phyloP scores from a whole-genome alignment of 1,284 basidiomycete genomes.

The Xerocomus amazonicus region DNA sequence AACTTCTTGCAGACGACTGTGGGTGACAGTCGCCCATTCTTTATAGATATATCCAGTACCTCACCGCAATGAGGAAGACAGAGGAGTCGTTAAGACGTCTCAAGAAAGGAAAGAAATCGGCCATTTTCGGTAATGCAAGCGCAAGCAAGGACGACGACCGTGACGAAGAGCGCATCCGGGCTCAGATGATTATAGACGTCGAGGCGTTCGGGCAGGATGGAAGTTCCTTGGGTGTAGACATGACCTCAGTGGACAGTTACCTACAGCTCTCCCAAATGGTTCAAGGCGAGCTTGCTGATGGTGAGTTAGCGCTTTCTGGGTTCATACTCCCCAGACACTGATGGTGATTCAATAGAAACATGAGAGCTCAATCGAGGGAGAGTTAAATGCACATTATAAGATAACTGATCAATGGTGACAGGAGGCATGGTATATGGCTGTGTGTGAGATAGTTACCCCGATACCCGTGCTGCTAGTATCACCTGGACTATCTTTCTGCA shows the following conservation, averaged over 20 bases:
- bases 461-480: conserved; percentile 14
- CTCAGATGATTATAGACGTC: conserved; percentile 86
- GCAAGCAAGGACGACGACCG: conserved; percentile 56
- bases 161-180: conserved; percentile 78
- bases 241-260: conserved; percentile 54
- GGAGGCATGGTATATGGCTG: conserved; percentile 56
- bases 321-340: background rate
- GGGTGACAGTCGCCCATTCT: conserved; percentile 2
- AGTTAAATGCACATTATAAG: conserved; percentile 2
- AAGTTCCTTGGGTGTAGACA: conserved; percentile 61
- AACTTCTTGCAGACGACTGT: background rate
- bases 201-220: conserved; percentile 80
- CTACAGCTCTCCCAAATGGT: conserved; percentile 59
- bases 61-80: conserved; percentile 84
- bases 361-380: conserved; percentile 11
- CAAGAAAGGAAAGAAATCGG: conserved; percentile 79
- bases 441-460: conserved; percentile 54
- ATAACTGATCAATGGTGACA: conserved; percentile 39
- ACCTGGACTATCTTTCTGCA: conserved; percentile 19
- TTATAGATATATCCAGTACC: conserved; percentile 62
- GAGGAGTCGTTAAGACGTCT: conserved; percentile 83
- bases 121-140: conserved; percentile 60
- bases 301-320: conserved; percentile 7
- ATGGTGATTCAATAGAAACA: conserved; percentile 13
- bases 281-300: conserved; percentile 40